These are phyloP conservation scores for Coniochaeta sp. DNA, from an alignment of 2,329 filamentous ascomycete genomes.

Conservation along the genomic window DNA sequence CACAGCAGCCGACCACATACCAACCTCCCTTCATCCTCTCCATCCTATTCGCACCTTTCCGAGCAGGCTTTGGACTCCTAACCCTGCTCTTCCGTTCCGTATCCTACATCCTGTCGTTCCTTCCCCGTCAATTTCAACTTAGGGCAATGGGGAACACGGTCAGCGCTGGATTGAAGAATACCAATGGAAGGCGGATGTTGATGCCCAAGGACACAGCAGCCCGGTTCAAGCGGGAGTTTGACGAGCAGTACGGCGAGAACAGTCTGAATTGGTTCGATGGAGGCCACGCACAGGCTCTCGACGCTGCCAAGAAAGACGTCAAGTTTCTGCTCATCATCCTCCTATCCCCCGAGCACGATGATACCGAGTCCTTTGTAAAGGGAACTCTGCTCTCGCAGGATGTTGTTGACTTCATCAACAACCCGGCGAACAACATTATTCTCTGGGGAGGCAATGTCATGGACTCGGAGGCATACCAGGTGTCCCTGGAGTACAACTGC, in stretches of 20 bases:
- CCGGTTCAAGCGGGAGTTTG: constrained; percentile 85
- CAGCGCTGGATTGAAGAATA: constrained; percentile 46
- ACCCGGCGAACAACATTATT: constrained; percentile 71
- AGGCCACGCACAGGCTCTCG: constrained; percentile 86
- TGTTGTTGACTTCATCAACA: constrained; percentile 65
- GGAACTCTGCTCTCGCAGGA: constrained; percentile 75
- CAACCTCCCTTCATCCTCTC: constrained; percentile 70
- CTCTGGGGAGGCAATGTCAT: constrained; percentile 91
- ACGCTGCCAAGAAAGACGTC: constrained; percentile 81
- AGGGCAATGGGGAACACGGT: constrained; percentile 47
- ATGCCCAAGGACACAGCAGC: constrained; percentile 82
- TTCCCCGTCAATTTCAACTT: constrained; percentile 59
- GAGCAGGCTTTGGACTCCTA: constrained; percentile 65
- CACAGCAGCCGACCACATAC: constrained; percentile 61
- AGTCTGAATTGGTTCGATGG: constrained; percentile 75
- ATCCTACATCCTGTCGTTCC: constrained; percentile 70
- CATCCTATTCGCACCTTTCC: constrained; percentile 75
- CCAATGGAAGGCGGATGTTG: constrained; percentile 65
- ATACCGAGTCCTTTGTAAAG: constrained; percentile 72
- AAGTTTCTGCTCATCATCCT: constrained; percentile 88
- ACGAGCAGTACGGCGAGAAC: constrained; percentile 78
- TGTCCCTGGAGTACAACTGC: constrained; percentile 77
- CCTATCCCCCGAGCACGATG: constrained; percentile 88
- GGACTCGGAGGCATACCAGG: constrained; percentile 91
- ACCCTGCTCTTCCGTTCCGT: constrained; percentile 65